phyloP scores from a whole-genome alignment of 1,139 yeast species.

The Geotrichum australiense region DNA sequence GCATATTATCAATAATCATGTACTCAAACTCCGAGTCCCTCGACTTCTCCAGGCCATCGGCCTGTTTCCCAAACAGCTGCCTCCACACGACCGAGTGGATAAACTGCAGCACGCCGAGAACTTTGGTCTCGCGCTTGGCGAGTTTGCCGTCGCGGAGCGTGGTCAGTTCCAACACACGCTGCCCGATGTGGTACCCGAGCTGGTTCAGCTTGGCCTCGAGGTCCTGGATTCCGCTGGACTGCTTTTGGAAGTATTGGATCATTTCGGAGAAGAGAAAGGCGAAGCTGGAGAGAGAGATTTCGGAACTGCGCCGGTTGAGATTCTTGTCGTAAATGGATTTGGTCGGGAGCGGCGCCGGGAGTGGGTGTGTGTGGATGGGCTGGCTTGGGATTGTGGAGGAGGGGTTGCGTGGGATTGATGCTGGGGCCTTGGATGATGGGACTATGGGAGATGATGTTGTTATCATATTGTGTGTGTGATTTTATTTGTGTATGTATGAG shows the following conservation, averaged over 20 bases:
- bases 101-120: conserved; percentile 76
- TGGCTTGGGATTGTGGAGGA: conserved; percentile 27
- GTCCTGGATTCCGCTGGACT: conserved; percentile 66
- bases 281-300: conserved; percentile 59
- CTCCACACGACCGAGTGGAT: conserved; percentile 81
- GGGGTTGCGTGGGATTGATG: conserved; percentile 30
- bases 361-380: not conserved
- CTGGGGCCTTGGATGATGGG: conserved; percentile 29
- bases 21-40: conserved; percentile 76
- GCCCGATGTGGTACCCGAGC: conserved; percentile 67
- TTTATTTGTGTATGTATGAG: no score
- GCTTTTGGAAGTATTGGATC: conserved; percentile 57
- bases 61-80: conserved; percentile 69
- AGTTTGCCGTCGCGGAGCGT: conserved; percentile 60
- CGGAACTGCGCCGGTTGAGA: conserved; percentile 55
- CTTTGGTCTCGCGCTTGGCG: conserved; percentile 62
- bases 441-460: conserved; percentile 29
- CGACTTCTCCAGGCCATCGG: conserved; percentile 83
- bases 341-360: conserved; percentile 1
- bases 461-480: no score
- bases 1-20: conserved; percentile 74
- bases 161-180: conserved; percentile 50
- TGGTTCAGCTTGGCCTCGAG: conserved; percentile 69
- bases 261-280: conserved; percentile 68
- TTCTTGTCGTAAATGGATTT: conserved; percentile 58